Base-by-base conservation (phyloP, 2,329 filamentous ascomycete genomes). In the Exserohilum rostratum region DNA sequence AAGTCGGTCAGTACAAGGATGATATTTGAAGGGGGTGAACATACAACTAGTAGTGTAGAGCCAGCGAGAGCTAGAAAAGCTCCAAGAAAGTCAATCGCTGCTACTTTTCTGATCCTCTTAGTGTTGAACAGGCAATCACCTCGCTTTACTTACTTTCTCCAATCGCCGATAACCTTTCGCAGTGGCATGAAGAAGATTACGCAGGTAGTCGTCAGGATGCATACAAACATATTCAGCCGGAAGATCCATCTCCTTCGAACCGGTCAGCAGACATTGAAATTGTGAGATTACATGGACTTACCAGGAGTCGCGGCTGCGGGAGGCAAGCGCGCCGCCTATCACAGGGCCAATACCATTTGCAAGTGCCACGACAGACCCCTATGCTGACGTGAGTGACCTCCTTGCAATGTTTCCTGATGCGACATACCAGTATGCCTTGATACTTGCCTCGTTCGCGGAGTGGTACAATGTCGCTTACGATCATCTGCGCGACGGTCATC, bases 31-130 rank as follows among this genome's bases (percentile, higher is more conserved):
- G 2, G 2, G 18, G 27, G 7, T 4, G 3, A 38, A 45, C 59
- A n/a, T 55, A 89, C 65, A n/a, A 88, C 78, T 6, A 88, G 81
- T 29, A 87, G 80, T 0, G 81, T 83, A 10, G 81, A 80, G 0
- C 65, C 62, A n/a, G 81, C 72, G 0, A 84, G 83, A 3, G 81
- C 83, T 2, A 81, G 77, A 9, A 86, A 57, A 0, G 84, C 75
- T 1, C 87, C 87, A 30, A 76, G 80, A 58, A 82, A 86, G 68
- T 89, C 86, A 47, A 89, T 85, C 38, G 81, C 63, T 18, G 53
- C 52, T 25, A 63, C 5, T 47, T 66, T 66, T 7, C 63, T 66
- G 18, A 5, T 15, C 2, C 11, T n/a, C 5, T 64, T 31, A 66
- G 55, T 9, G 13, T 13, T 11, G 12, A 5, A 3, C 7, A 9